Conservation (phyloP, 805 yeast species). For the Saccharomycopsis schoenii region DNA sequence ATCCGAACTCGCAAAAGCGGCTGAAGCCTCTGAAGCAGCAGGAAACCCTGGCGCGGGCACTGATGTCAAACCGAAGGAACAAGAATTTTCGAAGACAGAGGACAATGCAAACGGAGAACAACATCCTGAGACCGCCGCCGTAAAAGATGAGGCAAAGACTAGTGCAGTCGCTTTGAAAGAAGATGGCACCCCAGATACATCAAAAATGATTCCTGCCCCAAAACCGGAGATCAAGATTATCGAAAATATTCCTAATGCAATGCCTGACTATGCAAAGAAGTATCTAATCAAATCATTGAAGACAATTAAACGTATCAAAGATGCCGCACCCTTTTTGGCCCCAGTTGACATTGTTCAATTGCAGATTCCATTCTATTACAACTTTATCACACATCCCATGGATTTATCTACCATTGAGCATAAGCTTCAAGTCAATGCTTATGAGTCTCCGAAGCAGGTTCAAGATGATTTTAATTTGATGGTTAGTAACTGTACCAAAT, state of each 20-base stretch:
- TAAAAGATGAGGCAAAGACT: neutral
- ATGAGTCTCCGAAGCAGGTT: constrained; percentile 58
- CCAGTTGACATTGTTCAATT: constrained; percentile 88
- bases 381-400: constrained; percentile 81
- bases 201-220: constrained; percentile 51
- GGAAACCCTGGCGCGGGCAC: neutral
- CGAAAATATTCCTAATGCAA: constrained; percentile 54
- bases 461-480: constrained; percentile 73
- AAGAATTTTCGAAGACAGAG: neutral
- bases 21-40: neutral
- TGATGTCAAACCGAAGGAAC: neutral
- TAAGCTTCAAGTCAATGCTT: constrained; percentile 61
- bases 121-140: neutral
- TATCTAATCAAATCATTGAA: constrained; percentile 71
- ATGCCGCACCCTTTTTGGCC: constrained; percentile 77
- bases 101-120: neutral
- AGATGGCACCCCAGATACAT: constrained; percentile 8
- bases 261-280: constrained; percentile 76
- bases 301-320: constrained; percentile 82
- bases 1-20: neutral
- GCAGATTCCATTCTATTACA: constrained; percentile 85
- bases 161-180: neutral
- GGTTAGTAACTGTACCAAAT: constrained; percentile 71
- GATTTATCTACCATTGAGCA: constrained; percentile 85
- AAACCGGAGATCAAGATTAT: constrained; percentile 72